These are phyloP conservation scores for Anthracocystis walkeri DNA, from an alignment of 1,284 basidiomycete species.

Conservation along the genomic window DNA sequence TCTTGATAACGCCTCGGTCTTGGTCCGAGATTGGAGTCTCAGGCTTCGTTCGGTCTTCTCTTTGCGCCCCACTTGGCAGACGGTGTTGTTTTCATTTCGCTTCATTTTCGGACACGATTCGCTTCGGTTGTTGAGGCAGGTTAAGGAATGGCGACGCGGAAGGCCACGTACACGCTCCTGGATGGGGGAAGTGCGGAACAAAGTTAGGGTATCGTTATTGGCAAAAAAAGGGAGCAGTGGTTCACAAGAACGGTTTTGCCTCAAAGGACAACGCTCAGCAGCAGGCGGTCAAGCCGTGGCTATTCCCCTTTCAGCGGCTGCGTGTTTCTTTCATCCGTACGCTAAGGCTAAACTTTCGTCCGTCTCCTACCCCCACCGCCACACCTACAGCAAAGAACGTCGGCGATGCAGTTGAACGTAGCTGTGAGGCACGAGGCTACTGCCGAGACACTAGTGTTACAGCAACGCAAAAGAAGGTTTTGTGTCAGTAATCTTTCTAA, in stretches of 20 bases:
- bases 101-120: background rate
- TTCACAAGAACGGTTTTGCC: too few relatives aligned
- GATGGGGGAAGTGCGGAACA: background rate
- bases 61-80: too few relatives aligned
- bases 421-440: conserved; percentile 43
- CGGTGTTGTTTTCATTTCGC: background rate
- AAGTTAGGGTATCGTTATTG: conserved; percentile 19
- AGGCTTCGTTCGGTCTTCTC: background rate
- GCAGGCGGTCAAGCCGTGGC: too few relatives aligned
- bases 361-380: conserved; percentile 40
- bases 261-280: too few relatives aligned
- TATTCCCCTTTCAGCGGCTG: too few relatives aligned
- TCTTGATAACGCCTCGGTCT: background rate
- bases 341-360: conserved; percentile 23
- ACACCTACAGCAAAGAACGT: conserved; percentile 59
- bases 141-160: too few relatives aligned
- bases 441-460: conserved; percentile 39
- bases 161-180: background rate
- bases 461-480: background rate
- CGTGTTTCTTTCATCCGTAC: background rate
- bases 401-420: conserved; percentile 60
- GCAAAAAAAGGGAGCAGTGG: background rate
- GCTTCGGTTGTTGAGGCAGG: too few relatives aligned
- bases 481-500: background rate
- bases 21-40: background rate